Evolutionary conservation across 225 moss, liverwort and hornwort species (phyloP).

Genomic region (Rhytidiadelphus loreus): DNA sequence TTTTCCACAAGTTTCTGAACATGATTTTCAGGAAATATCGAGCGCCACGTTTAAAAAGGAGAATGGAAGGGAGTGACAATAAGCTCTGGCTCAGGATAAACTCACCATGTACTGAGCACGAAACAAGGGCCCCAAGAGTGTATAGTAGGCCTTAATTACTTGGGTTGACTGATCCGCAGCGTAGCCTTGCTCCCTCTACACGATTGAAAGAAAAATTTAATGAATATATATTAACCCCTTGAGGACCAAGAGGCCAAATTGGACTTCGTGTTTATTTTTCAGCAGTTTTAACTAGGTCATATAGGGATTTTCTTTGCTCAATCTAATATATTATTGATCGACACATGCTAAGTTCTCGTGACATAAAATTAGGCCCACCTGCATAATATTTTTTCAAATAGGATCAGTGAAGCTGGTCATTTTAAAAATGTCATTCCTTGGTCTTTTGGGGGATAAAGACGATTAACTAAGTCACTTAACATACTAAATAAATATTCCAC

Average conservation of each 20-base stretch:
- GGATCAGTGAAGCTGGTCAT: not conserved
- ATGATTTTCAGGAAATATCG: not conserved
- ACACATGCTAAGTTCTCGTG: not conserved
- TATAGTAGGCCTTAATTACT: slow-evolving; percentile 86
- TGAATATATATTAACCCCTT: not conserved
- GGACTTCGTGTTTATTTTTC: not conserved
- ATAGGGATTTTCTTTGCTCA: not conserved
- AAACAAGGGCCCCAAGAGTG: slow-evolving; percentile 61
- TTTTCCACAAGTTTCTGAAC: not conserved
- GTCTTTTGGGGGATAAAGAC: not conserved
- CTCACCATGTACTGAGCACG: slow-evolving; percentile 81
- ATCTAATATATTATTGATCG: not conserved
- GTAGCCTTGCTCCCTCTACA: slow-evolving; percentile 72
- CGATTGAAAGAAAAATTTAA: not conserved
- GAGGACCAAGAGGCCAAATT: not conserved
- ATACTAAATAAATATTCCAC: not conserved
- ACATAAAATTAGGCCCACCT: not conserved
- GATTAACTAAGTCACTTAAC: not conserved
- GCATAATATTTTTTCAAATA: not conserved
- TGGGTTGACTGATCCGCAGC: slow-evolving; percentile 74
- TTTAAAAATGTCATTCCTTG: not conserved
- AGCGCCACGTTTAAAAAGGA: not conserved
- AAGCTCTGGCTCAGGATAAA: not conserved
- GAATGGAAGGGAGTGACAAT: not conserved
- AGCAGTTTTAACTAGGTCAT: not conserved